phyloP scores from a whole-genome alignment of 176 grass and related monocot species.

The barley (Hordeum vulgare) region MorexV3_pseudomolecules_assembly NC_058520.1:18248490-18248989 shows the following conservation, averaged over 20 bases:
- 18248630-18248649: slow-evolving; percentile 93
- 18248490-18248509: slow-evolving; percentile 50
- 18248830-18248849: slow-evolving; percentile 58
- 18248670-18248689: slow-evolving; percentile 16
- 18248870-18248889: slow-evolving; percentile 74
- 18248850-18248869: slow-evolving; percentile 41
- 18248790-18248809: slow-evolving; percentile 88
- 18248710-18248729: slow-evolving; percentile 75
- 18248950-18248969: slow-evolving; percentile 26
- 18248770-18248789: slow-evolving; percentile 97
- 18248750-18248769: slow-evolving; percentile 99
- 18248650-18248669: not conserved
- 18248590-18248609: slow-evolving; percentile 95
- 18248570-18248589: slow-evolving; percentile 85
- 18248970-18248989: slow-evolving; percentile 67
- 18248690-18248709: slow-evolving; percentile 84
- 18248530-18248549: slow-evolving; percentile 35
- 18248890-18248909: not conserved
- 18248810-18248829: slow-evolving; percentile 61
- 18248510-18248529: slow-evolving; percentile 29
- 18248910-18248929: not conserved
- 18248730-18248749: slow-evolving; percentile 81
- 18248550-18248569: slow-evolving; percentile 60
- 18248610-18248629: slow-evolving; percentile 89
- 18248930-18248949: not conserved